Base-by-base conservation (phyloP, 2,329 filamentous ascomycete species). In the Fusarium setosum region DNA sequence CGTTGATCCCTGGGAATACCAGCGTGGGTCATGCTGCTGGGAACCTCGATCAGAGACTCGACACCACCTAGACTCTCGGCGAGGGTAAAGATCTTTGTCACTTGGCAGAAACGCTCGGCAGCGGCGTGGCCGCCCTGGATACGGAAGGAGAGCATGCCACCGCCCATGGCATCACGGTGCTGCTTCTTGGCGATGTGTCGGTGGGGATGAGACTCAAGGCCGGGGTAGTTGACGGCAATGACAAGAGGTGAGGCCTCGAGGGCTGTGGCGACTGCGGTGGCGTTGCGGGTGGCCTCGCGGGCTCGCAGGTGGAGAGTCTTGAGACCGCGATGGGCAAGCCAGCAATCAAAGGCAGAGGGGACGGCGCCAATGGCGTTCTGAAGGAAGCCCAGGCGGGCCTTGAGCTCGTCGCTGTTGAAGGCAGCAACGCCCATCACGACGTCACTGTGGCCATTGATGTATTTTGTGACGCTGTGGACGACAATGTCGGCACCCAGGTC, bases 351-450 rank as follows among this genome's bases (percentile, higher is more conserved):
- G 37, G 96, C 87, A 1, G 93, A 96, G 51, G 96, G 96, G 5
- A 99, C 92, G 63, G 95, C 95, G 65, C 96, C 96, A 70, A 97
- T 97, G 70, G 96, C 96, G 81, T 99, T 99, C 79, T 99, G 96
- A 35, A 99, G 86, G 85, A 98, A 99, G 50, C 88, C 84, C 20
- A 99, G 87, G 38, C 92, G 89, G 65, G 90, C 83, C 75, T 90
- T 89, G 70, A 99, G 85, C 17, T 88, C 86, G 56, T 93, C 89
- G 26, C 91, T 92, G 86, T 97, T 98, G 87, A 97, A 96, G 49
- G 96, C 96, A 44, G 94, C 95, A 26, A 96, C 92, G 68, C 96
- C 96, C 96, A 99, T 99, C 73, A 98, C 90, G 9, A 99, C 96
- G 78, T 99, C 96, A 76, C 89, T 87, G 83, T 99, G 96, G 49